phyloP scores from a whole-genome alignment of 2,329 filamentous ascomycete genomes.

The Diaporthe nobilis region DNA sequence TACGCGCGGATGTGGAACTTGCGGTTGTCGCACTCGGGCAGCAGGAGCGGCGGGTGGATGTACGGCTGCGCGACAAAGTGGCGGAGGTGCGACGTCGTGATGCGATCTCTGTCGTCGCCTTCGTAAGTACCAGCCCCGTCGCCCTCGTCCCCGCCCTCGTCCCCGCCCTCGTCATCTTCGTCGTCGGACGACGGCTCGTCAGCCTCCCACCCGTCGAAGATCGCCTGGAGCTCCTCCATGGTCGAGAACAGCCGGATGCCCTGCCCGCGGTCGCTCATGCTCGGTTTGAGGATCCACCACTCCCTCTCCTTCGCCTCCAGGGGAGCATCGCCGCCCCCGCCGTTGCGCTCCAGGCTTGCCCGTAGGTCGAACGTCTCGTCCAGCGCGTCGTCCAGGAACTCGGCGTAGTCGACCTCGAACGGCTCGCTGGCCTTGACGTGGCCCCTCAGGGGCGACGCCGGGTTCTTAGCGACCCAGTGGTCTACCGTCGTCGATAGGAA shows the following conservation, averaged over 20 bases:
- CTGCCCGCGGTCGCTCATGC: conserved; percentile 97
- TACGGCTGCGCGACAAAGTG: conserved; percentile 98
- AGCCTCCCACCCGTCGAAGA: conserved; percentile 94
- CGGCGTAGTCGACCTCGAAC: conserved; percentile 96
- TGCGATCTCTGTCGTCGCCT: conserved; percentile 61
- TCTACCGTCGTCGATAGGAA: conserved; percentile 88
- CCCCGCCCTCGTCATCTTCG: conserved; percentile 61
- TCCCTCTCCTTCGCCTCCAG: conserved; percentile 65
- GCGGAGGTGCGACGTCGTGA: conserved; percentile 90
- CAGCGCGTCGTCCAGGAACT: conserved; percentile 94
- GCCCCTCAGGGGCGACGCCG: conserved; percentile 74
- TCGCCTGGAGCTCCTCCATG: conserved; percentile 84
- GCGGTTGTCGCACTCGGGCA: conserved; percentile 72
- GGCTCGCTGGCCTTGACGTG: conserved; percentile 85
- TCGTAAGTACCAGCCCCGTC: conserved; percentile 50
- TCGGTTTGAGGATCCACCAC: conserved; percentile 99
- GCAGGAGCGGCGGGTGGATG: conserved; percentile 87
- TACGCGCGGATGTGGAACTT: conserved; percentile 98
- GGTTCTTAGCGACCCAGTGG: conserved; percentile 89
- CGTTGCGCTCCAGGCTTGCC: conserved; percentile 82
- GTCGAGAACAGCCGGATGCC: conserved; percentile 91
- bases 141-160: conserved; percentile 44
- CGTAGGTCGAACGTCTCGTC: conserved; percentile 90
- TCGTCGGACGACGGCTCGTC: conserved; percentile 75
- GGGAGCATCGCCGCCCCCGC: conserved; percentile 44